phyloP scores from a whole-genome alignment of 306 rosid species.

The Cicer chorassanicum region DNA sequence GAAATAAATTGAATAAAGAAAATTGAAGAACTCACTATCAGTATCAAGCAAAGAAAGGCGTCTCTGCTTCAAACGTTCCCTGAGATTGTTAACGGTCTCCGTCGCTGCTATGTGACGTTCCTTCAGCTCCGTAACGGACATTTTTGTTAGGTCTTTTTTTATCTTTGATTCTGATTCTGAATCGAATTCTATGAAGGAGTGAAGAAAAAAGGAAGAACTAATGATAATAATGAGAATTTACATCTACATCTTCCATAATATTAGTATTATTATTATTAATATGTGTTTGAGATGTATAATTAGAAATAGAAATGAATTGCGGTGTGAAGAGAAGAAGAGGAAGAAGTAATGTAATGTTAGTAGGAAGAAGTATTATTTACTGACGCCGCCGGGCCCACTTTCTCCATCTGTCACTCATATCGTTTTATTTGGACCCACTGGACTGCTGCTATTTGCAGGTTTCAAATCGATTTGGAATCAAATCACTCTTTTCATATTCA shows the following conservation, averaged over 20 bases:
- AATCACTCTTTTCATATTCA: not conserved
- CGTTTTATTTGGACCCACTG: not conserved
- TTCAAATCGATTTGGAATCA: not conserved
- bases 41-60: conserved; percentile 84
- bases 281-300: not conserved
- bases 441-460: not conserved
- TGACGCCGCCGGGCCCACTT: conserved; percentile 43
- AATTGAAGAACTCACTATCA: conserved; percentile 52
- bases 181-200: not conserved
- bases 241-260: not conserved
- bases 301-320: not conserved
- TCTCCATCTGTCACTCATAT: conserved; percentile 7
- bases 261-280: not conserved
- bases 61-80: conserved; percentile 72
- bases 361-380: conserved; percentile 10
- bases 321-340: conserved; percentile 5
- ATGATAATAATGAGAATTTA: not conserved
- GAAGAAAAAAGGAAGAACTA: not conserved
- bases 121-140: conserved; percentile 91
- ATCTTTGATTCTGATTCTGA: not conserved
- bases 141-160: conserved; percentile 37
- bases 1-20: not conserved
- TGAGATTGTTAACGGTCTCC: conserved; percentile 79
- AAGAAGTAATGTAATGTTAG: not conserved
- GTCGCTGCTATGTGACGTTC: conserved; percentile 84